phyloP scores from a whole-genome alignment of 225 moss, liverwort and hornwort species.

The Asterella californica region DNA sequence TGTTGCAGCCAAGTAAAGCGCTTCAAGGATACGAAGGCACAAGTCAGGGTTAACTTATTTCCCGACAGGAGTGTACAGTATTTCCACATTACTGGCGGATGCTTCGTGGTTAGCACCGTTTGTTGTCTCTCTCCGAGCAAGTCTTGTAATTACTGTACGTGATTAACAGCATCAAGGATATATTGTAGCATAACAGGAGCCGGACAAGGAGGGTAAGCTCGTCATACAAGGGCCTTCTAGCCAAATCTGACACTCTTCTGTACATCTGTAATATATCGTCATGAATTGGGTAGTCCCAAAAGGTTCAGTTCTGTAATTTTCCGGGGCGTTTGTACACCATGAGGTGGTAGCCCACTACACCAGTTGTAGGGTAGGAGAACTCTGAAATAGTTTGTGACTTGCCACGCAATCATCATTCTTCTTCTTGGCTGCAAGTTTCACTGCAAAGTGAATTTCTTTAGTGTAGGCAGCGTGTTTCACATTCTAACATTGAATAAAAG shows the following conservation, averaged over 20 bases:
- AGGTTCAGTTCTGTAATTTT: neutral
- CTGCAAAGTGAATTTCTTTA: neutral
- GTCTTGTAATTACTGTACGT: neutral
- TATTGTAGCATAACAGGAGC: neutral
- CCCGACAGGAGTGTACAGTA: neutral
- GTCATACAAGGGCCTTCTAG: neutral
- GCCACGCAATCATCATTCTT: neutral
- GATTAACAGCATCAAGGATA: neutral
- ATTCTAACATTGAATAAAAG: neutral
- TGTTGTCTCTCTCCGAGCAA: neutral
- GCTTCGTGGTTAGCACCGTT: neutral
- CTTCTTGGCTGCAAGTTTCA: neutral
- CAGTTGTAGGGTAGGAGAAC: neutral
- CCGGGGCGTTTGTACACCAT: neutral
- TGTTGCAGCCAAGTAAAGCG: neutral
- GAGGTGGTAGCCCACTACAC: neutral
- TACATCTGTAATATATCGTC: constrained; percentile 7
- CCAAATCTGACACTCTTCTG: neutral
- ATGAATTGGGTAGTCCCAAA: neutral
- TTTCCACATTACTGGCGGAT: neutral
- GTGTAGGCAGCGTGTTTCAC: neutral
- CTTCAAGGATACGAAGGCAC: neutral
- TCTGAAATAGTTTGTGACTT: neutral
- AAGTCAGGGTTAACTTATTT: neutral
- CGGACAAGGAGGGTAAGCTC: neutral